Base-by-base conservation (phyloP, 2,329 filamentous ascomycete genomes). In the Phaeosphaeriaceae sp. region DNA sequence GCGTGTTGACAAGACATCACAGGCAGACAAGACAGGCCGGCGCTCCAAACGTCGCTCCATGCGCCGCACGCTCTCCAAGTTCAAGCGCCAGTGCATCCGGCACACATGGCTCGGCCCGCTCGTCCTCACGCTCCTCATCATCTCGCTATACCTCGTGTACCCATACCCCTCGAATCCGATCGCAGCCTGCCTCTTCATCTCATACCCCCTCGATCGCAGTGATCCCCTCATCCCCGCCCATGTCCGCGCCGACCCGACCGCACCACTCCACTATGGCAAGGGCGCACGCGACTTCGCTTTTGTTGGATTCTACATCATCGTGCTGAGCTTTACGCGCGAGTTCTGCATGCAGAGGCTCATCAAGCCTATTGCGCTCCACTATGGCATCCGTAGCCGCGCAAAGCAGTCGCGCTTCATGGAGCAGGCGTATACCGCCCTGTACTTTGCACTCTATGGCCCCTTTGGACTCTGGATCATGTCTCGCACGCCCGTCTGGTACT, bases 401-500 rank as follows among this genome's bases (percentile, higher is more conserved):
- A 97, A 97, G 81, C 92, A 95, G 72, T 86, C 89, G 17, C 89
- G 93, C 33, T 97, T 97, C 84, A 95, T 97, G 91, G 93, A 98
- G 79, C 93, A 98, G 80, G 88, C 90, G 73, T 98, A 98, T 80
- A 97, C 93, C 1, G 93, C 93, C 24, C 82, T 97, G 53, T 97
- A 98, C 84, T 97, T 97, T 78, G 87, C 79, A 46, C 76, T 95
- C 57, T 88, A 96, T 56, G 92, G 92, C 1, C 93, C 93, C 1
- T 89, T 89, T 54, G 93, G 93, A 53, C 78, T 97, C 71, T 97
- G 90, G 75, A 91, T 97, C 75, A 97, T 98, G 93, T 90, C 86
- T 72, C 85, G 86, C 62, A 94, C 92, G n/a, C 89, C 93, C 7
- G 88, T 97, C 44, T 97, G 93, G 94, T 97, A 96, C 79, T 97